Conservation (phyloP, 169 alveolate species). For the Hammondia hammondi region DNA sequence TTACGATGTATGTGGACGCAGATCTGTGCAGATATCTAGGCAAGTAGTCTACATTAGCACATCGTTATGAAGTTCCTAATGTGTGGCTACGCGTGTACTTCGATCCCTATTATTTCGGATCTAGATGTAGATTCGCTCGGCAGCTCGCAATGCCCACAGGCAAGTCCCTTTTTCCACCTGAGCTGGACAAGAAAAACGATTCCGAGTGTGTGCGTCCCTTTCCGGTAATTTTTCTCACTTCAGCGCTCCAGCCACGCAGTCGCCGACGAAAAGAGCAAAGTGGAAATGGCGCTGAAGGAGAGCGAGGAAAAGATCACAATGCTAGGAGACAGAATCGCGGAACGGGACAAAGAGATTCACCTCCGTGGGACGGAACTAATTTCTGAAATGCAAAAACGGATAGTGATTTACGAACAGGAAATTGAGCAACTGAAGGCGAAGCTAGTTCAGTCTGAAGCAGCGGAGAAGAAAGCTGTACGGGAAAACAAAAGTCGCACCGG, state of each 20-base stretch:
- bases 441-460: not conserved
- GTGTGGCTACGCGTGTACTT: too few species aligned
- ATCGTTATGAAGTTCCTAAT: too few species aligned
- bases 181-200: not conserved
- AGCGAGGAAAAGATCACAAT: constrained; percentile 5
- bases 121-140: too few species aligned
- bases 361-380: constrained; percentile 22
- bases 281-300: not conserved
- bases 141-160: too few species aligned
- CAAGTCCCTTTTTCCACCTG: not conserved
- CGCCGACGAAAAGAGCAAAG: not conserved
- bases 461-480: not conserved
- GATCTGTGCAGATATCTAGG: too few species aligned
- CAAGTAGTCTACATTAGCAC: too few species aligned
- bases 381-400: not conserved
- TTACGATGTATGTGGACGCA: too few species aligned
- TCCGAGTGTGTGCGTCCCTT: not conserved
- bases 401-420: constrained; percentile 1
- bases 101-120: too few species aligned
- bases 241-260: not conserved
- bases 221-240: not conserved
- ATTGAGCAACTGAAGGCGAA: not conserved
- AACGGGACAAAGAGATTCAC: constrained; percentile 23
- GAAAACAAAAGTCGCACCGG: not conserved
- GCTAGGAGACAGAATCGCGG: constrained; percentile 17